Base-by-base conservation (phyloP, 805 yeast genomes). In the Starmerella gropengiesseri region DNA sequence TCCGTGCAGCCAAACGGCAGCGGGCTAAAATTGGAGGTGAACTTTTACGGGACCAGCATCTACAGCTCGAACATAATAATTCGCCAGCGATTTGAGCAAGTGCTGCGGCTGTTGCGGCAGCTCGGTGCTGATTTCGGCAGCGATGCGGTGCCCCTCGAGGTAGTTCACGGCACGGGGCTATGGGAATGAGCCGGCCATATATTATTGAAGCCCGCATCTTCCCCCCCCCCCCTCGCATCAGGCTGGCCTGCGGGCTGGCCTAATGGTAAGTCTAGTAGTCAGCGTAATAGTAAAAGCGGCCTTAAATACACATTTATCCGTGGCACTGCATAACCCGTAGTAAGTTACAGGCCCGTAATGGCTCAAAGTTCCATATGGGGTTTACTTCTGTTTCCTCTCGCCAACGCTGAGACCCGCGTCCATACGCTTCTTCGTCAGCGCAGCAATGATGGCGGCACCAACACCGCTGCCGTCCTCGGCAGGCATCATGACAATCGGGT, bases 391-490 rank as follows among this genome's bases (percentile, higher is more conserved):
- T 8, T 11, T 11, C 7, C 7, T n/a, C 37, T 52, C 51, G 20
- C 65, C 65, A 22, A 61, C 62, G 25, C 62, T 56, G 18, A 57
- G 54, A 11, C 89, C 89, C 47, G 73, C 69, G 52, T 67, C 70
- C 57, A 79, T 69, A 69, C 98, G 79, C 62, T 75, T 71, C 63
- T 81, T 75, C 45, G 97, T 81, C 64, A 89, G 74, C 33, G 97
- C 96, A 43, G 98, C 97, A 66, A 91, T 89, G 56, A 89, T 74
- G 40, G 97, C 98, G 44, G 98, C 98, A 61, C 98, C 98, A 37
- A 84, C 95, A 69, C 97, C 97, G 29, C 91, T 81, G 56, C 98
- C 98, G 68, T 91, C 98, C 68, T 89, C 95, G 52, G 98, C 97
- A 45, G 93, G 82, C 31, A 80, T 83, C 54, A 87, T 77, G 51